Evolutionary conservation across 148 eudicot genomes (phyloP), one percentile per base, ranked within the genome.

Genomic region (Persicaria tinctoria): DNA sequence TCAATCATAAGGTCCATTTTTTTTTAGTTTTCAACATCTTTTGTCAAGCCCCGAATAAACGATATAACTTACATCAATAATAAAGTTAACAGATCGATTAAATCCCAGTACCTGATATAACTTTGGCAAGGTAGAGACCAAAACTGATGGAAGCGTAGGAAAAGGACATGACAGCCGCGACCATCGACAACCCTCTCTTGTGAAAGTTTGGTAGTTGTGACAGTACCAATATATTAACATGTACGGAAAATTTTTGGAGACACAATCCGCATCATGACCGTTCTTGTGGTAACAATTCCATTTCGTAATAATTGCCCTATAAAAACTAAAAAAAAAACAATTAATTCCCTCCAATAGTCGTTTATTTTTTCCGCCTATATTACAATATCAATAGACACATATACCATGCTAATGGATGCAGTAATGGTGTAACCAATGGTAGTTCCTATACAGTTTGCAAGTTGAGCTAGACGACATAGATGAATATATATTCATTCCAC

Each of bases 161-260:
- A 73, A 90, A 88, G 23, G 96, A 88, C 92, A 91, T 91, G 49
- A 89, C 80, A 3, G 93, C 91, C 51, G 93, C 91, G 46, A 89
- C 88, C 32, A 89, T 86, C 2, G 97, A 91, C 9, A 91, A 85
- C 97, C 97, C n/a, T n/a, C n/a, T n/a, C 77, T 89, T 91, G 81
- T 89, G 88, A 47, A 91, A 91, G 69, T 87, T 88, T 0, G 89
- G 91, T 46, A 91, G 87, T 75, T 91, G 96, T 0, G 96, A 91
- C 76, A 91, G 74, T 5, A 91, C 13, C 9, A 91, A 83, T 73
- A 91, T 4, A 78, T 62, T 7, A 91, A 85, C 97, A 91, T 91
- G 83, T 87, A 91, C 5, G 93, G 91, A 64, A 70, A 89, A 75
- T 85, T 81, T 46, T 91, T 84, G 6, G 83, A 66, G 70, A 79